Percentiles rank a stretch among this genome's conserved stretches.
These are phyloP conservation scores for Dionaea muscipula DNA, from an alignment of 179 eudicot genomes.

Conservation along the genomic window DNA sequence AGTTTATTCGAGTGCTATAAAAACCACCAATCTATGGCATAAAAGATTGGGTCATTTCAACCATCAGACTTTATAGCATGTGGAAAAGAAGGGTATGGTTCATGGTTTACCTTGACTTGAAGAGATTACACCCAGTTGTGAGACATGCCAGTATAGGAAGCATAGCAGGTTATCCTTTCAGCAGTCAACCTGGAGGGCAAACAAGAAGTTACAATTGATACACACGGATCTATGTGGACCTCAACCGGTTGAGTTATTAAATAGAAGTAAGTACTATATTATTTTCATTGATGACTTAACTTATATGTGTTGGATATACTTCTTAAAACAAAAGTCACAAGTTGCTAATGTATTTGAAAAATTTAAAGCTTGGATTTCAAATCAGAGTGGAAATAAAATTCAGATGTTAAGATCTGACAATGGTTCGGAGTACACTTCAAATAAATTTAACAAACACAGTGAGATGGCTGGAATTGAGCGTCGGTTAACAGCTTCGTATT, in stretches of 20 bases:
- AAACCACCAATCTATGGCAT: too few species aligned
- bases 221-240: slow-evolving; percentile 11
- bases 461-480: background rate
- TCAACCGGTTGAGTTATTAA: slow-evolving; percentile 4
- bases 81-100: background rate
- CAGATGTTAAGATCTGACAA: background rate
- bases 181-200: slow-evolving; percentile 13
- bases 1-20: too few species aligned
- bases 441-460: background rate
- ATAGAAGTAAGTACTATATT: slow-evolving; percentile 5
- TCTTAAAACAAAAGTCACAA: slow-evolving; percentile 10
- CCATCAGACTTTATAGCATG: too few species aligned
- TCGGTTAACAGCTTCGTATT: slow-evolving; percentile 2
- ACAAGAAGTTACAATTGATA: slow-evolving; percentile 4
- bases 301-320: slow-evolving; percentile 10
- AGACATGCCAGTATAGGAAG: background rate
- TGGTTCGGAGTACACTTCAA: background rate
- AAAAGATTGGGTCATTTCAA: background rate
- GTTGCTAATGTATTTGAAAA: background rate
- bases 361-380: background rate
- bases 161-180: slow-evolving; percentile 2
- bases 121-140: background rate
- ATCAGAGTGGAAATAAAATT: background rate
- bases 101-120: background rate
- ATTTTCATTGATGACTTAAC: slow-evolving; percentile 14